Evolutionary conservation across 148 eudicot species (phyloP), one percentile per base, ranked within the genome.

Genomic region (Pharnaceum exiguum): DNA sequence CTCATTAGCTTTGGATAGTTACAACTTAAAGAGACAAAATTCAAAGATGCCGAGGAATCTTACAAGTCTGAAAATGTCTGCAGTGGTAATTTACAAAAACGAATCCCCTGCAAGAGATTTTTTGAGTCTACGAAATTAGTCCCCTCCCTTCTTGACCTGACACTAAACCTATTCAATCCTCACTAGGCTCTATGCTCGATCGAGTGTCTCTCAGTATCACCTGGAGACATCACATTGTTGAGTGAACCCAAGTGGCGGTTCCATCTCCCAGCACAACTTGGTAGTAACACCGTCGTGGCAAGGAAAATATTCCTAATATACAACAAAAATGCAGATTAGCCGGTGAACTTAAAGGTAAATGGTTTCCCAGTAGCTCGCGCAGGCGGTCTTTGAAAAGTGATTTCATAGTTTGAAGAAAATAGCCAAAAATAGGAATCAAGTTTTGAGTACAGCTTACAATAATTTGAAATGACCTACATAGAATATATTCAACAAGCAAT

Each of bases 201-300:
- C 49, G 32, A 9, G 35, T 33, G 54, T 35, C 28, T 27, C 49
- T 11, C 57, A 24, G 24, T 56, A 74, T 75, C 85, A 77, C 47
- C 81, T 74, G 19, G 95, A 56, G 27, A 83, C 75, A n/a, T 81
- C 76, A 55, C 69, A 77, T n/a, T 67, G 18, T 49, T 71, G 81
- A 12, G 77, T 30, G 72, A 74, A 83, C 23, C 78, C 87, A 23
- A 85, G 77, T n/a, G n/a, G n/a, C 71, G 77, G 96, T 78, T 93
- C 96, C 59, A 50, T 79, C 69, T 89, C 95, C 96, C 96, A 88
- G 78, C 82, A 77, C 59, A 82, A 58, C 57, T 89, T 89, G n/a
- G 91, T 62, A n/a, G 91, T 86, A 15, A 81, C 95, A 57, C 86
- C 66, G 65, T 93, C 96, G 56, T 93, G 99, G 54, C 90, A 46